Conservation (phyloP, 1,284 basidiomycete species). For the Mycocalia duriaeana region DNA sequence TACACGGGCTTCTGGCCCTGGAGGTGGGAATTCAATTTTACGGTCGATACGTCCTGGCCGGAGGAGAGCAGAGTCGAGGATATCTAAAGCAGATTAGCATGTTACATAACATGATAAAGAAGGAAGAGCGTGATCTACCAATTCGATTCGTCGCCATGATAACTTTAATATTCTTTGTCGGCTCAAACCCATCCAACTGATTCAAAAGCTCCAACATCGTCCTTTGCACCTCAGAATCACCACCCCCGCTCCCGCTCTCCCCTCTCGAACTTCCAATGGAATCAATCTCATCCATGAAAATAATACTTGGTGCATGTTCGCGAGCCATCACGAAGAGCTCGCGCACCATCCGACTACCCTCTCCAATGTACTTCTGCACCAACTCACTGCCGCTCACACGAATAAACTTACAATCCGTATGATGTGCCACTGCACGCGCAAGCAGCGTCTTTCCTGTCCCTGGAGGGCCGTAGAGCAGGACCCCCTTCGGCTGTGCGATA, state of each 20-base stretch:
- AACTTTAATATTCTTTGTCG: constrained; percentile 98
- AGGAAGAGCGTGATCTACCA: constrained; percentile 39
- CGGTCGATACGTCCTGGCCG: constrained; percentile 97
- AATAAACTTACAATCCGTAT: constrained; percentile 98
- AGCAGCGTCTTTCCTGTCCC: constrained; percentile 96
- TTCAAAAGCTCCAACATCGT: constrained; percentile 98
- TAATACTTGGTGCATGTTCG: constrained; percentile 98
- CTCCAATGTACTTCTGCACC: constrained; percentile 98
- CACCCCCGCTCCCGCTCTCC: constrained; percentile 83
- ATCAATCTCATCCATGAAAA: constrained; percentile 99
- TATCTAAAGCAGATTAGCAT: constrained; percentile 49
- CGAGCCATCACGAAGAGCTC: constrained; percentile 99
- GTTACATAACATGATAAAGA: constrained; percentile 3
- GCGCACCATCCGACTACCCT: constrained; percentile 93
- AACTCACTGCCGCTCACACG: constrained; percentile 93
- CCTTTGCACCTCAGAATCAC: constrained; percentile 95
- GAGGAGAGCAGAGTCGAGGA: constrained; percentile 90
- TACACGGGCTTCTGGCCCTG: constrained; percentile 95
- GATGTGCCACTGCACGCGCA: constrained; percentile 92
- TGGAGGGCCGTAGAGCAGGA: constrained; percentile 92
- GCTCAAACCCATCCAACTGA: constrained; percentile 96
- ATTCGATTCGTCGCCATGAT: constrained; percentile 99
- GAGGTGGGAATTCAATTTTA: constrained; percentile 99
- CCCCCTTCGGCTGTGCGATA: constrained; percentile 97
- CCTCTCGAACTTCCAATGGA: constrained; percentile 94